Conservation (phyloP, 2,329 filamentous ascomycete genomes). For the Basipetospora chlamydospora region DNA sequence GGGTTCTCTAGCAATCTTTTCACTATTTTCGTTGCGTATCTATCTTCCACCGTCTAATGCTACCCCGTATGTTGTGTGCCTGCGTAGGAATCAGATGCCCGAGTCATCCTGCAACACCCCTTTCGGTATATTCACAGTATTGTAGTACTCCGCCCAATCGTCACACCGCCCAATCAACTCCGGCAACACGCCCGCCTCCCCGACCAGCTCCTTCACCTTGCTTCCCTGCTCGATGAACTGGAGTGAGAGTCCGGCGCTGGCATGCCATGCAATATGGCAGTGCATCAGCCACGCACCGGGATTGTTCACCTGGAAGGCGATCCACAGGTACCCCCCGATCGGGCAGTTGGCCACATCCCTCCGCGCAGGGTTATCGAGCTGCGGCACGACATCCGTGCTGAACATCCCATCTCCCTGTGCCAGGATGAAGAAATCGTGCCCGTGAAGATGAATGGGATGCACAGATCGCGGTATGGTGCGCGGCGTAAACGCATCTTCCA, state of each 20-base stretch:
- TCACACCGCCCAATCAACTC: no score
- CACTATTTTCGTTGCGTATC: no score
- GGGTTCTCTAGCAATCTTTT: no score
- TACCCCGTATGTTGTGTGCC: no score
- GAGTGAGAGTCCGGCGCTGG: conserved; percentile 11
- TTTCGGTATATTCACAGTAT: no score
- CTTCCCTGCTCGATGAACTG: conserved; percentile 11
- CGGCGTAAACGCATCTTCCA: no score
- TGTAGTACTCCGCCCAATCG: no score
- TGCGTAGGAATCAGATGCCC: no score
- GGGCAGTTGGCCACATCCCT: conserved; percentile 34
- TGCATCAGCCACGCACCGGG: conserved; percentile 35
- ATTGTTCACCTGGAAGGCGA: conserved; percentile 33
- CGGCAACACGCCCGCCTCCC: no score
- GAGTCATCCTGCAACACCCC: no score
- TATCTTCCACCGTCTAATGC: no score
- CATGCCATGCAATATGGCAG: conserved; percentile 35
- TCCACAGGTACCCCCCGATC: conserved; percentile 25
- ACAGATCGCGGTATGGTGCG: conserved; percentile 2
- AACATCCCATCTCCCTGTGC: conserved; percentile 9
- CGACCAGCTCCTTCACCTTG: no score
- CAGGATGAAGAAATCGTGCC: conserved; percentile 18
- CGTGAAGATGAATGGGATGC: conserved; percentile 23
- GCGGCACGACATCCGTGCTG: conserved; percentile 7
- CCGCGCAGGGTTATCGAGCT: conserved; percentile 28